Evolutionary conservation across 495 filamentous ascomycete genomes (phyloP), one percentile per base, ranked within the genome.

Genomic region (Aspergillus taichungensis): DNA sequence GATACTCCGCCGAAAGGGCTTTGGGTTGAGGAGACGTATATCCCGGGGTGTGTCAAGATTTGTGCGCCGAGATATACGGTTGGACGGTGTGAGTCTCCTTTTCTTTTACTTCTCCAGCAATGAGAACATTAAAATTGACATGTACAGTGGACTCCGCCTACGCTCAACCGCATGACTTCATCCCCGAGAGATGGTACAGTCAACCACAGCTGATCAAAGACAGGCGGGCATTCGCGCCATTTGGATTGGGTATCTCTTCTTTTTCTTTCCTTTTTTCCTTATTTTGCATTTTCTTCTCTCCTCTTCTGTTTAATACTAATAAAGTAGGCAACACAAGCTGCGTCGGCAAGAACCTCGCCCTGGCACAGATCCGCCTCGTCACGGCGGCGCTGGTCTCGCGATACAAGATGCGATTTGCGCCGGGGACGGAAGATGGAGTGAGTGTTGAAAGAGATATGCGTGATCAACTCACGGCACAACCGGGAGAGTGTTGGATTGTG

Each of bases 101-200:
- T 11, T 12, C 33, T 30, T 2, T 37, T 3, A 9, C 8, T 34
- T 3, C 0, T 8, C 3, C 12, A 34, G 1, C 32, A 10, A 10
- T 5, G 5, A 5, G 12, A 12, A 34, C 3, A 34, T 34, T 2
- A 3, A 10, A 2, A 34, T 12, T 34, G 9, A 34, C 18, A 24
- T 24, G 18, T 24, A 34, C 5, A 45, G 33, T 9, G 7, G 43
- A 45, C 5, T 12, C 6, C 8, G 24, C 35, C 12, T 74, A 63
- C 53, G 55, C 55, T 11, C 18, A 50, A 5, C 57, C 69, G 0
- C 35, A 61, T 6, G 62, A 69, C 5, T 79, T 72, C 44, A 59
- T 79, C 34, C 76, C 76, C 0, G 75, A 79, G 49, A 67, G 77
- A 11, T 80, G 74, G 74, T 69, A 57, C 42, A 49, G 54, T 3